These are phyloP conservation scores for Elongisporangium senticosum DNA, from an alignment of 352 stramenopile species.

Conservation along the genomic window DNA sequence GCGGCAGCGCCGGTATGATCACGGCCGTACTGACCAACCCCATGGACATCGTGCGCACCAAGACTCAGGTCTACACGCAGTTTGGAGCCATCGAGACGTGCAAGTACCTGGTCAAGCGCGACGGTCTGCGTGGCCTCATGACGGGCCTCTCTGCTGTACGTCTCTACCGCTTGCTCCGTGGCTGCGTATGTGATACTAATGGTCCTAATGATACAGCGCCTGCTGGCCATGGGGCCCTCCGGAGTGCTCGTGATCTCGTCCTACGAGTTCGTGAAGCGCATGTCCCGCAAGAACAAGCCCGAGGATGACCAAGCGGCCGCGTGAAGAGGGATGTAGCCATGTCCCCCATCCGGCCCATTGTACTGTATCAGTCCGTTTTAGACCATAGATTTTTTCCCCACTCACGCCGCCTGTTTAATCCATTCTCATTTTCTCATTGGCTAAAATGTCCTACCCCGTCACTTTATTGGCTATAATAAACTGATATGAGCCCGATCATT, in stretches of 20 bases:
- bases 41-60: constrained; percentile 87
- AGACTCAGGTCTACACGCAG: constrained; percentile 81
- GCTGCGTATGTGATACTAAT: neutral
- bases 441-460: neutral
- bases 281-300: constrained; percentile 54
- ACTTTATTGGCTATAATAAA: no score
- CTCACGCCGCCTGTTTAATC: neutral
- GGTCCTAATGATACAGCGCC: constrained; percentile 33
- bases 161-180: constrained; percentile 5
- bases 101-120: constrained; percentile 77
- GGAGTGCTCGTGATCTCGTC: constrained; percentile 83
- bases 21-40: constrained; percentile 80
- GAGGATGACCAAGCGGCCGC: constrained; percentile 10
- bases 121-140: constrained; percentile 73
- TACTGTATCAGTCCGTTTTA: neutral
- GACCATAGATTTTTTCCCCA: neutral
- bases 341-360: neutral
- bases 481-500: neutral
- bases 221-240: constrained; percentile 78
- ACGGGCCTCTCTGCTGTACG: constrained; percentile 73
- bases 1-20: constrained; percentile 70
- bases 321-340: constrained; percentile 1
- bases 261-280: constrained; percentile 88
- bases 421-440: neutral
- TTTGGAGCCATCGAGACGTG: constrained; percentile 78